Base-by-base conservation (phyloP, 306 rosid species). In the Senna tora region DNA sequence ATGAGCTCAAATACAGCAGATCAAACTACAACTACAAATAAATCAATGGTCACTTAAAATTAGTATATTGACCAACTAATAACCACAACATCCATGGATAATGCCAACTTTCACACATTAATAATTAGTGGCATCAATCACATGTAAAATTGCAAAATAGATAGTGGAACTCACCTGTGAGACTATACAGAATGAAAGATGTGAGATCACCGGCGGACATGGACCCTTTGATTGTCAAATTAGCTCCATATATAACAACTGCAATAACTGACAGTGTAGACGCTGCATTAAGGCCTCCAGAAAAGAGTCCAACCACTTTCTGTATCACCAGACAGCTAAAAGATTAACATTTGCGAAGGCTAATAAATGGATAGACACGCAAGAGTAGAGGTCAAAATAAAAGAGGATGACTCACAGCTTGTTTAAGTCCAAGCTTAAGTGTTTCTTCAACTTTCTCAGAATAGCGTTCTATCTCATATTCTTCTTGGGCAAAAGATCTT, bases 161-260 rank as follows among this genome's bases (percentile, higher is more conserved):
- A 69, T 28, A 42, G 20, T 59, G 9, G 50, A 64, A 74, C 74
- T 77, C 83, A 91, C 97, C 97, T 7, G 97, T 88, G 67, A 91
- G 88, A 79, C 97, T 88, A 72, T 91, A 88, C 62, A 91, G 97
- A 85, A 91, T 91, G 84, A 91, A 91, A 68, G 97, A 91, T 9
- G 97, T 88, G 20, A 91, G 90, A 79, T 86, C 78, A 17, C 97
- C 97, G 0, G 87, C 67, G 20, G 92, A 71, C 92, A 91, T 83
- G 76, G 78, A 61, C 71, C 97, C 97, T 69, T 59, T 65, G 73
- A 91, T 91, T 2, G 95, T 85, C 84, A 91, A 87, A 72, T 74
- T 83, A 71, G 97, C 95, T 80, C 97, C 97, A 85, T 85, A 88
- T 75, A 91, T 78, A 79, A 91, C 95, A 20, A 87, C 97, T 20